Evolutionary conservation across 164 flowering plant species (phyloP), one percentile per base, ranked within the genome.

Genomic region (Tetrastigma voinierianum): DNA sequence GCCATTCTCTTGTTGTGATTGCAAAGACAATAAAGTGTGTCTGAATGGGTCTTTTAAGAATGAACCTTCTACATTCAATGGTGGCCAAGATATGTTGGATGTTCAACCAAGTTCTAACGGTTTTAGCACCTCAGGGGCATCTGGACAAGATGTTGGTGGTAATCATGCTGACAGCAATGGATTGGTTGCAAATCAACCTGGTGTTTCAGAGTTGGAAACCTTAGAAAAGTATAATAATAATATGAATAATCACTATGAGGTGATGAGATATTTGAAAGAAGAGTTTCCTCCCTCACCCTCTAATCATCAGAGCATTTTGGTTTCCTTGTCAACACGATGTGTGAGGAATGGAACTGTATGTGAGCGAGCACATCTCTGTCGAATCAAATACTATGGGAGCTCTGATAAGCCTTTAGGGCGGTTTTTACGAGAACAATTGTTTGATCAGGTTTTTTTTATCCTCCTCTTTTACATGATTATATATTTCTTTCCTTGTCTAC

Each of bases 281-380:
- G 94, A 86, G 62, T 93, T 93, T 72, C 91, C 92, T 63, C 92
- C 93, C 25, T 83, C 95, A 32, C 84, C 95, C 51, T 87, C 95
- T 25, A 90, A 89, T 66, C 86, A 87, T 70, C 98, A 90, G 65
- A 94, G 97, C 82, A 91, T 94, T 61, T 75, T 94, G 82, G 96
- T 94, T 9, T 89, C 93, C 48, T 78, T 90, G 44, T 94, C 94
- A 67, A 80, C 92, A 18, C 84, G 96, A 18, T 90, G 96, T 72
- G 95, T 91, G 59, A 85, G 96, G 96, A 94, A 89, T 72, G 96
- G 96, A 21, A 90, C 96, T 46, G 91, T 91, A 0, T 94, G 97
- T 76, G 93, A 89, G 62, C 74, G 92, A 40, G 72, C 96, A 6
- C 96, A 89, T 80, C 87, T 91, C 15, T 82, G 89, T 48, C 89